Percentiles rank a stretch among this genome's conserved stretches.
Conservation (phyloP, 2,329 filamentous ascomycete species). For the Hirsutella rhossiliensis region DNA sequence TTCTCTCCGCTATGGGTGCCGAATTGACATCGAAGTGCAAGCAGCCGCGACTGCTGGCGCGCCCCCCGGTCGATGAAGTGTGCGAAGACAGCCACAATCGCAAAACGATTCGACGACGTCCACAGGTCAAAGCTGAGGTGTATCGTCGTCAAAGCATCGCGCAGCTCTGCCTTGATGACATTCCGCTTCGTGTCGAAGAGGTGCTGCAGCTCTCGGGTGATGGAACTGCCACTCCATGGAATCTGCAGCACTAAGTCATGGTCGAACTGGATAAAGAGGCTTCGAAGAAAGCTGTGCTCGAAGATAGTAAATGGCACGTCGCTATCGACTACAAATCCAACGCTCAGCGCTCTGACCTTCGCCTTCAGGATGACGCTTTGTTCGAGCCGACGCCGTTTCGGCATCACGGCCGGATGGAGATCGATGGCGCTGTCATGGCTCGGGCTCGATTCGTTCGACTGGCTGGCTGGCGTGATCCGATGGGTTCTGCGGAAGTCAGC, state of each 20-base stretch:
- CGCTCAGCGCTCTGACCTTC: neutral
- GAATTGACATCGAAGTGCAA: too few species aligned
- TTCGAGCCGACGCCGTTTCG: neutral
- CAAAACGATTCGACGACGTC: neutral
- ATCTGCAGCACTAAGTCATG: neutral
- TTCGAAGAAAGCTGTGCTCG: neutral
- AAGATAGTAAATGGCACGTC: neutral
- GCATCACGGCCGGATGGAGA: neutral
- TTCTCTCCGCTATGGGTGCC: too few species aligned
- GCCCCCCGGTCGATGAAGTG: too few species aligned
- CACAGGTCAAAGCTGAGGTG: too few species aligned
- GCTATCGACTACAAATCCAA: neutral
- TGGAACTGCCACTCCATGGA: neutral
- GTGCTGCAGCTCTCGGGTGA: neutral
- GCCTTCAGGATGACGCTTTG: neutral
- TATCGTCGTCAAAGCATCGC: too few species aligned
- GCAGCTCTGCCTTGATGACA: neutral
- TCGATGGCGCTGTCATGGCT: neutral
- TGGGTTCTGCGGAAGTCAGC: neutral
- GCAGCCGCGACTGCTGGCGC: too few species aligned
- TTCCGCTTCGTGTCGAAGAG: neutral
- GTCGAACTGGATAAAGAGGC: neutral
- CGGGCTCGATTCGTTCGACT: neutral
- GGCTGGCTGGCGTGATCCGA: neutral
- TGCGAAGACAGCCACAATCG: neutral